Percentiles rank a stretch among this genome's conserved stretches.
phyloP scores from a whole-genome alignment of 2,329 filamentous ascomycete genomes.

The Colletotrichum scovillei region DNA sequence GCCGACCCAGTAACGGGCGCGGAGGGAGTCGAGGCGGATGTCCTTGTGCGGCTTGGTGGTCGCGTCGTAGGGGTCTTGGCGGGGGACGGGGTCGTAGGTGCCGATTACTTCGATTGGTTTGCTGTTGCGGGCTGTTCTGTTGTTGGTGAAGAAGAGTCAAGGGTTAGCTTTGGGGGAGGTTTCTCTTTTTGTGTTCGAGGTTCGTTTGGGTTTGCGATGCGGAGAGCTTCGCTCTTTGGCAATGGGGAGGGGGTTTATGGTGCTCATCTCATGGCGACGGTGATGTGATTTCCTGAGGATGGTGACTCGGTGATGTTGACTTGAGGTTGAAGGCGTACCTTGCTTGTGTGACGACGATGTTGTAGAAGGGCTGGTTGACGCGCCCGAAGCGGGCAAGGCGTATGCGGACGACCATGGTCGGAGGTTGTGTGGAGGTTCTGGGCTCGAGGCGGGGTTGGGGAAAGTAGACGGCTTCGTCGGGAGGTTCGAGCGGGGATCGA shows the following conservation, averaged over 20 bases:
- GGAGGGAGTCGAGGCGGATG: conserved; percentile 82
- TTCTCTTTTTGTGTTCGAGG: background rate
- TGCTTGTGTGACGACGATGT: conserved; percentile 95
- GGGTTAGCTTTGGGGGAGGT: background rate
- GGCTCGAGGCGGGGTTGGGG: background rate
- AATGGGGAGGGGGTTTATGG: background rate
- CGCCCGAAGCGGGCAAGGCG: conserved; percentile 94
- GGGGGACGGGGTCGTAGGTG: conserved; percentile 77
- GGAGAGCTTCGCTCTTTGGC: background rate
- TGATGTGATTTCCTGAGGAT: background rate
- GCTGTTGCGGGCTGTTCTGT: conserved; percentile 85
- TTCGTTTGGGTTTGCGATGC: background rate
- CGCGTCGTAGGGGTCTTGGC: conserved; percentile 67
- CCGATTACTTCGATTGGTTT: conserved; percentile 94
- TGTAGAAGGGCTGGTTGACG: conserved; percentile 91
- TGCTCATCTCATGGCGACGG: background rate
- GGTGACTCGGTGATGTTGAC: too few species aligned
- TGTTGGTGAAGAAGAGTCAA: background rate
- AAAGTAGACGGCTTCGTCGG: background rate
- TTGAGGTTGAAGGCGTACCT: conserved; percentile 65
- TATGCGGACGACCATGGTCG: conserved; percentile 88
- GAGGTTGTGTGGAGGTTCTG: background rate
- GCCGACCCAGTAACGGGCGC: conserved; percentile 95
- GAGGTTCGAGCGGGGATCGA: background rate
- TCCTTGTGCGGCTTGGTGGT: conserved; percentile 87